phyloP scores from a whole-genome alignment of 768 basidiomycete genomes.

The Rhodotorula toruloides region DNA sequence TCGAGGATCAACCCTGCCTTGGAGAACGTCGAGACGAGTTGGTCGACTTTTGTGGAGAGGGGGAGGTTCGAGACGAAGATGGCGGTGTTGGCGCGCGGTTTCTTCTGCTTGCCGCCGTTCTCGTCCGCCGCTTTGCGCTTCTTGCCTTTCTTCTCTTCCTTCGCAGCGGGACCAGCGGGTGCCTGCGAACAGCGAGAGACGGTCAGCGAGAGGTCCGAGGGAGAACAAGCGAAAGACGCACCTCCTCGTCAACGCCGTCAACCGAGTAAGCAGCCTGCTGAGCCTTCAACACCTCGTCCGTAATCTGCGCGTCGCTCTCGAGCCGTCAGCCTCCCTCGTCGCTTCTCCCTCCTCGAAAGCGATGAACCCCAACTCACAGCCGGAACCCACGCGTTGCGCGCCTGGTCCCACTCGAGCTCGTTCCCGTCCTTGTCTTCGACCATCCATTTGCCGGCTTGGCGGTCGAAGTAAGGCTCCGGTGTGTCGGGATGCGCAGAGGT shows the following conservation, averaged over 20 bases:
- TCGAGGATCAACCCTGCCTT: conserved; percentile 90
- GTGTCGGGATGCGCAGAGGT: neutral
- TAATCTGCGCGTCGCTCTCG: conserved; percentile 60
- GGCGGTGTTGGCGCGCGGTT: conserved; percentile 48
- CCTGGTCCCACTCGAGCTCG: conserved; percentile 82
- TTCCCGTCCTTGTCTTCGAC: conserved; percentile 81
- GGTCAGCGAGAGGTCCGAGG: neutral
- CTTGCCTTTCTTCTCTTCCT: conserved; percentile 61
- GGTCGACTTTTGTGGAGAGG: conserved; percentile 62
- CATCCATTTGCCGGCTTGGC: conserved; percentile 69
- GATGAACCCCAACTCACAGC: conserved; percentile 53
- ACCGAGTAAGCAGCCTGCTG: conserved; percentile 96
- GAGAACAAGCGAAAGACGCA: neutral
- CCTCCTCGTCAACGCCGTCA: conserved; percentile 84
- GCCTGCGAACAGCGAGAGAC: conserved; percentile 7
- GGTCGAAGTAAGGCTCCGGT: conserved; percentile 59
- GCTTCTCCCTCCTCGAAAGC: neutral
- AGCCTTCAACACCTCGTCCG: conserved; percentile 75
- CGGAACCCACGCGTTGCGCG: conserved; percentile 73
- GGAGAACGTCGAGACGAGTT: conserved; percentile 77
- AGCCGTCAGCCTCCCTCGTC: neutral
- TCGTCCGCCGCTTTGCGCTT: conserved; percentile 56
- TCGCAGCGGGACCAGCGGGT: conserved; percentile 38
- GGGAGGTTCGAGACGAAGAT: conserved; percentile 85
- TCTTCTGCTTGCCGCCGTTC: conserved; percentile 59